Percentiles rank a stretch among this genome's conserved stretches.
Evolutionary conservation across 495 filamentous ascomycete genomes (phyloP).

Genomic region (Trichoderma parareesei): DNA sequence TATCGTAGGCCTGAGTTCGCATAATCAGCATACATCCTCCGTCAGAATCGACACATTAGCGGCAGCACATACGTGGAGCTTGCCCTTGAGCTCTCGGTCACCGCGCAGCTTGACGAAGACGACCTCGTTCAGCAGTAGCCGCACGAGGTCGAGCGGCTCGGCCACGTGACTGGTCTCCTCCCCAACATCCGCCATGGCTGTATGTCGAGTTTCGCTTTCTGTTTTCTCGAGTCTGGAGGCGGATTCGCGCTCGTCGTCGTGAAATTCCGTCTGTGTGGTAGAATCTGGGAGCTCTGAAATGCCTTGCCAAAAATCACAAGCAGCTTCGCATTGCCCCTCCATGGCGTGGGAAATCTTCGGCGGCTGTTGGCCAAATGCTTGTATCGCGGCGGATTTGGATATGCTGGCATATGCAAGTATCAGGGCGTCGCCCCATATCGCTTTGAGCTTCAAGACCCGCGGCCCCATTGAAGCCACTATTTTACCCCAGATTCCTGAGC

Average conservation of each 20-base stretch:
- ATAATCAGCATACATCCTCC: slow-evolving; percentile 13
- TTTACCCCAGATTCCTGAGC: slow-evolving; percentile 4
- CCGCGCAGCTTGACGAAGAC: slow-evolving; percentile 96
- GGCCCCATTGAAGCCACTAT: slow-evolving; percentile 4
- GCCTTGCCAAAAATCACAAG: background rate
- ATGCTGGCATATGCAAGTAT: background rate
- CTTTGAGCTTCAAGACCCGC: slow-evolving; percentile 5
- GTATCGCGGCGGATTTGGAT: background rate
- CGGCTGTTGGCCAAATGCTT: background rate
- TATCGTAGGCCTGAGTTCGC: slow-evolving; percentile 77
- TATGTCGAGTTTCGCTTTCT: background rate
- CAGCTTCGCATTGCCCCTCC: slow-evolving; percentile 3
- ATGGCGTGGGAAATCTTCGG: slow-evolving; percentile 4
- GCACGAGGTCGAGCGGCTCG: slow-evolving; percentile 91
- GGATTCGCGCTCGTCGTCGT: background rate
- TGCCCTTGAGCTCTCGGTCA: slow-evolving; percentile 89
- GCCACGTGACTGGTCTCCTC: slow-evolving; percentile 60
- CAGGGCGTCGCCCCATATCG: slow-evolving; percentile 1
- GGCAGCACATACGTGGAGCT: slow-evolving; percentile 66
- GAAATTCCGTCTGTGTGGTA: background rate
- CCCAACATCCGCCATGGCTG: slow-evolving; percentile 62
- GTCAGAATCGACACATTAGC: background rate
- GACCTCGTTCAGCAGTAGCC: slow-evolving; percentile 85
- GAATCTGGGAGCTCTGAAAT: background rate
- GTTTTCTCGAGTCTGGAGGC: background rate